phyloP scores from a whole-genome alignment of 257 asterid genomes.

The Solanum chmielewskii region DNA sequence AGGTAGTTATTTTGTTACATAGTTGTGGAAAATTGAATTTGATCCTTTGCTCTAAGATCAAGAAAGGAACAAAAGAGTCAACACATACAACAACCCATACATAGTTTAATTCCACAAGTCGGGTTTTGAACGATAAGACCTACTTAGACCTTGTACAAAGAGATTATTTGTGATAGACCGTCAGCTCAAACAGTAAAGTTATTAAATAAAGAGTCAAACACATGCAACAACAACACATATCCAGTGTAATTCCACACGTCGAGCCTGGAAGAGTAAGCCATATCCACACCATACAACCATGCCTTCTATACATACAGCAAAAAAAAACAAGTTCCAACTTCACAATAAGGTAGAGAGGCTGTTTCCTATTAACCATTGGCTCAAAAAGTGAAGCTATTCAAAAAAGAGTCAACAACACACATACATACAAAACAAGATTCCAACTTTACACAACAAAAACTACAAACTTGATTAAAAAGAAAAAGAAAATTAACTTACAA shows the following conservation, averaged over 20 bases:
- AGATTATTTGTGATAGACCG: too few species aligned
- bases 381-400: neutral
- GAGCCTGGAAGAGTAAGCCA: neutral
- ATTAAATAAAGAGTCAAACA: neutral
- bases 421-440: neutral
- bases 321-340: neutral
- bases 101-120: neutral
- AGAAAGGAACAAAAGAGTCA: neutral
- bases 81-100: neutral
- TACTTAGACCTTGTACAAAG: neutral
- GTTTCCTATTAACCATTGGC: neutral
- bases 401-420: neutral
- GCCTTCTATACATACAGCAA: neutral
- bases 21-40: neutral
- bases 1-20: neutral
- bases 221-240: too few species aligned
- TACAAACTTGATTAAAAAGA: neutral
- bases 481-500: slow-evolving; percentile 28
- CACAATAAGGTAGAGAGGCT: neutral
- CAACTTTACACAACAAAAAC: neutral
- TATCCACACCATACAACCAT: neutral
- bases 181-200: neutral
- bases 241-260: neutral
- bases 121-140: too few species aligned
- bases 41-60: neutral